Percentiles rank a stretch among this genome's conserved stretches.
Conservation (phyloP, 352 stramenopile genomes). For the Phytophthora agathidicida region DNA sequence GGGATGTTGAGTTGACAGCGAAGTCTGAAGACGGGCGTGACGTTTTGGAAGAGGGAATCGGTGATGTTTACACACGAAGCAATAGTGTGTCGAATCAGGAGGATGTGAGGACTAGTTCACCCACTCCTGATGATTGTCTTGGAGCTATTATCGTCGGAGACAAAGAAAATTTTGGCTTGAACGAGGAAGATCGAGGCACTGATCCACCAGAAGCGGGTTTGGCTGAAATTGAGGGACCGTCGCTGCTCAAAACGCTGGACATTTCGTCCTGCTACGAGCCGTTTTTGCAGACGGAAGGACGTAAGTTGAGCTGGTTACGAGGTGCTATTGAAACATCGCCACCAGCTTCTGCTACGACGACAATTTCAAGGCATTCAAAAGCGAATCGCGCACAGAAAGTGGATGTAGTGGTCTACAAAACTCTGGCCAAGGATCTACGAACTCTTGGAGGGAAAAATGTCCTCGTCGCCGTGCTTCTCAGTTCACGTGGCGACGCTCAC, state of each 20-base stretch:
- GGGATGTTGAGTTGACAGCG: not conserved
- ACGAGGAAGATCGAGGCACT: not conserved
- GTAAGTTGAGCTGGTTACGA: slow-evolving; percentile 25
- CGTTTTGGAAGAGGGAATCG: not conserved
- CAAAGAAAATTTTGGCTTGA: not conserved
- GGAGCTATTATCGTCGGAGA: not conserved
- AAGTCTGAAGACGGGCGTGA: not conserved
- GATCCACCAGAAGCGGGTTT: not conserved
- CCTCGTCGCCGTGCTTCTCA: slow-evolving; percentile 43
- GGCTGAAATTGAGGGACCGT: not conserved
- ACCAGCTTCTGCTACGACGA: not conserved
- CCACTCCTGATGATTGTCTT: slow-evolving; percentile 2
- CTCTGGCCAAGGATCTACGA: slow-evolving; percentile 48
- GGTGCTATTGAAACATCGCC: slow-evolving; percentile 9
- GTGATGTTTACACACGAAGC: not conserved
- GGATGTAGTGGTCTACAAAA: slow-evolving; percentile 41
- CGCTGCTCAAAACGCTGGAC: slow-evolving; percentile 18
- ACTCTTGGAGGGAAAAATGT: slow-evolving; percentile 15
- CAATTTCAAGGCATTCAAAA: not conserved
- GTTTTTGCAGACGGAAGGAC: slow-evolving; percentile 29
- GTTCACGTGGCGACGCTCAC: slow-evolving; percentile 37
- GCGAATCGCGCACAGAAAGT: not conserved
- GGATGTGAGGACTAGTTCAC: slow-evolving; percentile 6
- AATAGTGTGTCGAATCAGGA: slow-evolving; percentile 16
- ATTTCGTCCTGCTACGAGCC: slow-evolving; percentile 23